phyloP scores from a whole-genome alignment of 768 basidiomycete genomes.

The Trametes elegans region DNA sequence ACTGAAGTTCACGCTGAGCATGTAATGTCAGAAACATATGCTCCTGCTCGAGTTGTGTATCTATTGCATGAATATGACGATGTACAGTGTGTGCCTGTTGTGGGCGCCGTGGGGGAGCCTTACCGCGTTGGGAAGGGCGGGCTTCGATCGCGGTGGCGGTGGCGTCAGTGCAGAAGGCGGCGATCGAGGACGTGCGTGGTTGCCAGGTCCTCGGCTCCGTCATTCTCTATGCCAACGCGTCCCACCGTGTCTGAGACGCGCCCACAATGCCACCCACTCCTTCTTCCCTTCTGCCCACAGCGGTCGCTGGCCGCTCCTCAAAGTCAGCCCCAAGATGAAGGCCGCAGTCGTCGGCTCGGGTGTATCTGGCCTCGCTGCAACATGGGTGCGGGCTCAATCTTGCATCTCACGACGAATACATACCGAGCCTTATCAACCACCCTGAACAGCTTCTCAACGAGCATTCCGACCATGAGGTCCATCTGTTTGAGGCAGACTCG shows the following conservation, averaged over 20 bases:
- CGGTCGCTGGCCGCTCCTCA: background rate
- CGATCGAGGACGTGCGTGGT: background rate
- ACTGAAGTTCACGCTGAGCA: background rate
- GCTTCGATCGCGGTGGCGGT: background rate
- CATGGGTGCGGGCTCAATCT: constrained; percentile 51
- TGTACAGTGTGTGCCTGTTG: too few species aligned
- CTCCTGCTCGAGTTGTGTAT: too few species aligned
- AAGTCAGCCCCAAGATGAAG: constrained; percentile 25
- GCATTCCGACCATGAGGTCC: constrained; percentile 69
- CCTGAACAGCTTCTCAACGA: constrained; percentile 61
- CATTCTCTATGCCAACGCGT: constrained; percentile 13
- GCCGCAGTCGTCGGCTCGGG: constrained; percentile 77
- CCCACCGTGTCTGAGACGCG: background rate
- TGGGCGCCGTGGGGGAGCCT: background rate
- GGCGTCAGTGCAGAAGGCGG: too few species aligned
- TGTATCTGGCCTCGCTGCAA: constrained; percentile 74
- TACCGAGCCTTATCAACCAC: too few species aligned
- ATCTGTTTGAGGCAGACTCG: constrained; percentile 66
- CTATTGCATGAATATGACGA: too few species aligned
- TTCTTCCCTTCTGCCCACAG: background rate
- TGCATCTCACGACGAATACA: too few species aligned
- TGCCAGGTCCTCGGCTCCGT: background rate
- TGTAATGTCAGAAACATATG: too few species aligned
- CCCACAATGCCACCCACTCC: background rate
- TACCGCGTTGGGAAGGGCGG: background rate